Conservation (phyloP, 306 rosid genomes). For the Citrullus colocynthis region DNA sequence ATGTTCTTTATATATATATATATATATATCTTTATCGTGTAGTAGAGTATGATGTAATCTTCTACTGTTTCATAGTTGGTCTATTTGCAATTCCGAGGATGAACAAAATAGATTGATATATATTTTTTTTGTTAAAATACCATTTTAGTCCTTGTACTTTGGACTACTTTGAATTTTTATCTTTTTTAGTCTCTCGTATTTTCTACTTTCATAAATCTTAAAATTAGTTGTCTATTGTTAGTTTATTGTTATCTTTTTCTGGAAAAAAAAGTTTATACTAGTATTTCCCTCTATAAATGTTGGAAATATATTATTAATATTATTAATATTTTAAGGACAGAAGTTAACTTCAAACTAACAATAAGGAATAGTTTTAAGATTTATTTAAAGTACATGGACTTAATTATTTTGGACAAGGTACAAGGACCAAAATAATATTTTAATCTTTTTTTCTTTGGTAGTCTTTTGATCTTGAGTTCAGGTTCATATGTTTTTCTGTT, state of each 20-base stretch:
- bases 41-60: background rate
- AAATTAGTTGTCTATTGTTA: background rate
- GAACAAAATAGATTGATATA: background rate
- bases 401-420: background rate
- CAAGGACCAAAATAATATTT: background rate
- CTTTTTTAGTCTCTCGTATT: background rate
- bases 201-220: background rate
- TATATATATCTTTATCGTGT: background rate
- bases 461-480: background rate
- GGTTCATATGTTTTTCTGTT: background rate
- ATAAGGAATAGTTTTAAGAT: too few species aligned
- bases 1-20: slow-evolving; percentile 4
- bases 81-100: background rate
- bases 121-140: background rate
- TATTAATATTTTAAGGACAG: too few species aligned
- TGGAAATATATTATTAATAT: too few species aligned
- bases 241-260: background rate
- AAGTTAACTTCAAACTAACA: background rate
- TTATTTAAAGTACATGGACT: background rate
- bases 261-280: background rate
- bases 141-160: background rate
- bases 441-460: background rate
- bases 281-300: background rate
- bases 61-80: background rate
- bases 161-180: background rate